Evolutionary conservation across 2,329 filamentous ascomycete genomes (phyloP), one percentile per base, ranked within the genome.

Genomic region (Cercospora sp.): DNA sequence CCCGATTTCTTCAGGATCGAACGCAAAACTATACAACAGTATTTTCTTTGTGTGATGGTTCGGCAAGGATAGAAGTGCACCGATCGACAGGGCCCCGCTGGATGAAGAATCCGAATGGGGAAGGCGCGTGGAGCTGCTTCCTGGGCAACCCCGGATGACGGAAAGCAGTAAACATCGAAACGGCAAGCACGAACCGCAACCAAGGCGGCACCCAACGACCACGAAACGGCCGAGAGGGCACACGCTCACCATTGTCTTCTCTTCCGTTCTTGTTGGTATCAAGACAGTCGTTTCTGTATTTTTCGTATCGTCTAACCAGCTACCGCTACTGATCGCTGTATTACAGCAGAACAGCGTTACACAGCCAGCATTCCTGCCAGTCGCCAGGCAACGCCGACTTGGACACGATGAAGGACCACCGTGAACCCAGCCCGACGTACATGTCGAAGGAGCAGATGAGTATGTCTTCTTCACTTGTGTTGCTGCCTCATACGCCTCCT

Each of bases 391-490:
- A 59, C 55, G 55, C 28, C 16, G n/a, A 33, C 55, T 59, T 36
- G 28, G n/a, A 6, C 60, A 63, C 42, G n/a, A 63, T 63, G 60
- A 63, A 63, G 30, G 60, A 63, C 42, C n/a, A 63, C 9, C 59
- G 59, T 10, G 30, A 65, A 45, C 74, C 74, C 23, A 67, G 68
- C 26, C 73, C 74, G 60, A 72, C 72, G 30, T 76, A 72, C 65
- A 75, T 77, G 73, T 73, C 73, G 31, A 70, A 74, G 58, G 71
- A 75, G 55, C 74, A 76, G 64, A 74, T 73, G 71, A 74, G 76
- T 78, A 55, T 66, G 23, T 67, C 64, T 33, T 60, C 42, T 12
- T 63, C 64, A 63, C 68, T 40, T 59, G 58, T 60, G 60, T 62
- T 58, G 60, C 69, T 71, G 57, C 69, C 70, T n/a, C 71, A 75